phyloP scores from a whole-genome alignment of 2,329 filamentous ascomycete species.

The Colletotrichum lini region DNA sequence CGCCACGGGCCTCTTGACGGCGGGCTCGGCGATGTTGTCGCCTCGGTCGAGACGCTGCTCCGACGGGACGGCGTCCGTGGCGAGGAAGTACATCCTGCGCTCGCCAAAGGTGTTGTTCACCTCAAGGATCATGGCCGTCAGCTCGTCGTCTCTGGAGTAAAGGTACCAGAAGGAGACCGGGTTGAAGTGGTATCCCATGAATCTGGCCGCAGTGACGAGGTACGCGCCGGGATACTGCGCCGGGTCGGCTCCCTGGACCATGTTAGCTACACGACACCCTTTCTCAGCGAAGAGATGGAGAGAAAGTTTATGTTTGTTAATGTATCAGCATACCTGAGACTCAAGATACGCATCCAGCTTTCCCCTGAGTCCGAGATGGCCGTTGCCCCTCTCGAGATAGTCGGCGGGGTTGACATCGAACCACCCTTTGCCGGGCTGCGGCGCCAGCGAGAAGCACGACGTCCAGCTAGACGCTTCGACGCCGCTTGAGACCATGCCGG shows the following conservation, averaged over 20 bases:
- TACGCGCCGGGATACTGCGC: conserved; percentile 77
- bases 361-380: conserved; percentile 68
- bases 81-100: conserved; percentile 75
- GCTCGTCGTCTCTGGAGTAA: conserved; percentile 70
- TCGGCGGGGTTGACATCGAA: conserved; percentile 72
- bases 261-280: conserved; percentile 36
- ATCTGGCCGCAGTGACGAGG: conserved; percentile 78
- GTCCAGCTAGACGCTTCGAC: conserved; percentile 43
- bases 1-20: conserved; percentile 40
- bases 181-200: conserved; percentile 81
- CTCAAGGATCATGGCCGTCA: conserved; percentile 78
- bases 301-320: background rate
- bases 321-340: conserved; percentile 62
- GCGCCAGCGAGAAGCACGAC: conserved; percentile 51
- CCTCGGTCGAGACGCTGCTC: conserved; percentile 36
- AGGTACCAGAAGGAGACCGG: conserved; percentile 86
- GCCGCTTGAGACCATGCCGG: conserved; percentile 68
- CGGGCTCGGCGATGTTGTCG: conserved; percentile 40
- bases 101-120: conserved; percentile 86
- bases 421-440: conserved; percentile 59
- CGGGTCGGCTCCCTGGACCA: conserved; percentile 68
- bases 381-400: conserved; percentile 71
- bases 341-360: conserved; percentile 75
- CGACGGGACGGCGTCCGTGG: conserved; percentile 51
- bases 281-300: background rate